phyloP scores from a whole-genome alignment of 495 filamentous ascomycete species.

The Aspergillus homomorphus region DNA sequence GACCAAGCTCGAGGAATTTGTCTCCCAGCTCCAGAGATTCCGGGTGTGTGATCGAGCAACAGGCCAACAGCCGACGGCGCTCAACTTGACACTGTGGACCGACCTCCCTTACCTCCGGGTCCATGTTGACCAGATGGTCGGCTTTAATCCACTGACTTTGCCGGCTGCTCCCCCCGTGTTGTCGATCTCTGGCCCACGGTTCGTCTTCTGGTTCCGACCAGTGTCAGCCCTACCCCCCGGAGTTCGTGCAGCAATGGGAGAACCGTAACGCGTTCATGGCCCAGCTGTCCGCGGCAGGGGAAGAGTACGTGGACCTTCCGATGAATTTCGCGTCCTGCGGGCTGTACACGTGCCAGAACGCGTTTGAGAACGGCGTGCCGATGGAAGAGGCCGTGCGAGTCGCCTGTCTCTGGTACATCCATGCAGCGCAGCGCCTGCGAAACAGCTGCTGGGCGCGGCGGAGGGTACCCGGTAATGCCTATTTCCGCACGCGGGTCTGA shows the following conservation, averaged over 20 bases:
- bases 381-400: not conserved
- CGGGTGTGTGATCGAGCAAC: not conserved
- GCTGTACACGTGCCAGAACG: not conserved
- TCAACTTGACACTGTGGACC: not conserved
- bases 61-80: not conserved
- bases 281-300: not conserved
- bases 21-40: not conserved
- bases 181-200: not conserved
- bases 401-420: not conserved
- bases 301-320: not conserved
- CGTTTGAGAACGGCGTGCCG: not conserved
- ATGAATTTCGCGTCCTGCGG: not conserved
- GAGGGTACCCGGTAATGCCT: too few relatives aligned
- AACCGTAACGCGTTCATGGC: conserved; percentile 1
- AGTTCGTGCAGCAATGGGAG: not conserved
- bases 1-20: not conserved
- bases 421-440: not conserved
- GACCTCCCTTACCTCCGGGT: not conserved
- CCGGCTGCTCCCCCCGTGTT: not conserved
- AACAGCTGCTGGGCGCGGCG: not conserved
- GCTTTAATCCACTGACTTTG: not conserved
- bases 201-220: not conserved
- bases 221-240: not conserved
- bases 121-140: not conserved
- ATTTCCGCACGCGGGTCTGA: too few relatives aligned